Percentiles rank a stretch among this genome's conserved stretches.
Conservation (phyloP, 2,329 filamentous ascomycete genomes). For the Colletotrichum tropicicola region DNA sequence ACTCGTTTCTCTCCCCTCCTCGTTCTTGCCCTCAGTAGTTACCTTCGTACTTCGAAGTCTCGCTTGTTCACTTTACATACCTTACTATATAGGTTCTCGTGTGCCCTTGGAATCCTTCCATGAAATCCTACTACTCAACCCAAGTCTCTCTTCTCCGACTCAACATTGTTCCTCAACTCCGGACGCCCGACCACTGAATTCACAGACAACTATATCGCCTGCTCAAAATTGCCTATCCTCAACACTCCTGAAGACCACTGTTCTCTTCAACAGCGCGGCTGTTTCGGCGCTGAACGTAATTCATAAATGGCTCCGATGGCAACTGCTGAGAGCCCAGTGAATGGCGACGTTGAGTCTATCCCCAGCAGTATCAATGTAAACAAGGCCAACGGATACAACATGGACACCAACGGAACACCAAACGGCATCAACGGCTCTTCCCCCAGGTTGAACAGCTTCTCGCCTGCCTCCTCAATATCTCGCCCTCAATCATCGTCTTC, state of each 20-base stretch:
- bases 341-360: constrained; percentile 1
- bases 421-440: constrained; percentile 16
- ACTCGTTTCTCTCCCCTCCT: not conserved
- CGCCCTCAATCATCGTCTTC: constrained; percentile 20
- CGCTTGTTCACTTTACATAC: no score
- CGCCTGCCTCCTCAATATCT: constrained; percentile 18
- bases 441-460: constrained; percentile 17
- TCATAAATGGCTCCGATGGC: constrained; percentile 26
- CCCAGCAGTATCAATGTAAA: constrained; percentile 14
- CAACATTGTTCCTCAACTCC: no score
- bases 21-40: no score
- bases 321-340: not conserved
- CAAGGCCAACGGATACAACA: constrained; percentile 16
- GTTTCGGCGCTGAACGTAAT: not conserved
- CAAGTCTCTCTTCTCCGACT: no score
- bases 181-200: no score
- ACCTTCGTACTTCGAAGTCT: not conserved
- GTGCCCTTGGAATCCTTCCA: no score
- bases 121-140: no score
- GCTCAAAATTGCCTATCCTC: no score
- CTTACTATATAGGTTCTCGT: no score
- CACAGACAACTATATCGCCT: no score
- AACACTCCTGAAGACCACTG: not conserved
- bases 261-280: not conserved
- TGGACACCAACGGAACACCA: constrained; percentile 1